Conservation (phyloP, 2,329 filamentous ascomycete species). For the Xylaria sp. region DNA sequence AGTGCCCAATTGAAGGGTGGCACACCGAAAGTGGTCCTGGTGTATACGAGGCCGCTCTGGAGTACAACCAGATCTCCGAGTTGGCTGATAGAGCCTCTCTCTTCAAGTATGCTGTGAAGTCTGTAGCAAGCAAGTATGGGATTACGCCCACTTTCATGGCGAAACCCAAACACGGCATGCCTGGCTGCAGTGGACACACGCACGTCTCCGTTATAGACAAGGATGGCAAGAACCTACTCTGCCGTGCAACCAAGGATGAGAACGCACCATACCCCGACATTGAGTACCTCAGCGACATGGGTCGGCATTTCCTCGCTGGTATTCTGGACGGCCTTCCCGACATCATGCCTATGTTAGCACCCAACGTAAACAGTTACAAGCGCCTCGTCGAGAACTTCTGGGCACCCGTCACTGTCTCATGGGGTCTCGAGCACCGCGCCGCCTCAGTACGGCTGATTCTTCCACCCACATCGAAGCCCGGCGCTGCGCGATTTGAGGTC, state of each 20-base stretch:
- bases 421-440: constrained; percentile 92
- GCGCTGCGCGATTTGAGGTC: constrained; percentile 86
- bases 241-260: constrained; percentile 64
- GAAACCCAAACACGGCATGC: constrained; percentile 84
- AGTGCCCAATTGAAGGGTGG: constrained; percentile 73
- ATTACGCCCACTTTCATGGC: constrained; percentile 99
- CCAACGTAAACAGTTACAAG: constrained; percentile 97
- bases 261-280: constrained; percentile 70
- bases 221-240: constrained; percentile 78
- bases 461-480: constrained; percentile 76
- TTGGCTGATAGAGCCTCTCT: constrained; percentile 91
- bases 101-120: constrained; percentile 94
- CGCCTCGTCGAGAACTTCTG: constrained; percentile 98
- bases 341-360: constrained; percentile 91
- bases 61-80: constrained; percentile 78
- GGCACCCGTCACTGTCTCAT: constrained; percentile 95
- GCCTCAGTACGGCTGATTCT: constrained; percentile 86
- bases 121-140: constrained; percentile 76
- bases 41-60: constrained; percentile 90
- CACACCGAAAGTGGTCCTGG: constrained; percentile 78
- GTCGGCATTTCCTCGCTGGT: constrained; percentile 88
- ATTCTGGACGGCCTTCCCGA: constrained; percentile 84
- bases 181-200: constrained; percentile 94
- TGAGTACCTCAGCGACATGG: constrained; percentile 75
- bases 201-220: constrained; percentile 83